Evolutionary conservation across 306 rosid species (phyloP).

Genomic region (Vigna angularis): DNA sequence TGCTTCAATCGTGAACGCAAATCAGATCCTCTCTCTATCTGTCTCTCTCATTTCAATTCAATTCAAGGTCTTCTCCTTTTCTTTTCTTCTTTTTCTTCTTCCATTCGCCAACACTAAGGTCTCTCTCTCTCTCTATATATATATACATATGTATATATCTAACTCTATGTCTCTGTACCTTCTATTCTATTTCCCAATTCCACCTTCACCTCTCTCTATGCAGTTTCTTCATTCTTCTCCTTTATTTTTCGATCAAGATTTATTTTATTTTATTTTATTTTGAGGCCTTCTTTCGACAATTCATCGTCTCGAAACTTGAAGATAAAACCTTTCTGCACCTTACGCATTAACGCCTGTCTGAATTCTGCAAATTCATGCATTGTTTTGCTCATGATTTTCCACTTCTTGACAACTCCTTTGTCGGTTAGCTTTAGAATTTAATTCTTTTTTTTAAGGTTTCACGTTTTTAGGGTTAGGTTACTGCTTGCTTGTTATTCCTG

Average conservation of each 20-base stretch:
- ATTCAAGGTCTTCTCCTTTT: neutral
- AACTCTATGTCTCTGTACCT: neutral
- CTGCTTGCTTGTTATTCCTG: neutral
- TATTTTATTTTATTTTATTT: neutral
- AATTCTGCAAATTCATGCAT: constrained; percentile 23
- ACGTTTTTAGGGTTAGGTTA: constrained; percentile 26
- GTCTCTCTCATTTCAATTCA: neutral
- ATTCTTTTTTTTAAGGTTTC: neutral
- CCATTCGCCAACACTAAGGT: neutral
- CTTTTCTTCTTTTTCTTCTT: neutral
- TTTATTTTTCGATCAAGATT: neutral
- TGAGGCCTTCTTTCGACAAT: neutral
- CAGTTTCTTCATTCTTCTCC: neutral
- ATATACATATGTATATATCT: neutral
- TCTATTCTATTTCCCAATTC: neutral
- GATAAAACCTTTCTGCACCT: neutral
- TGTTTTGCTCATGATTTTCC: neutral
- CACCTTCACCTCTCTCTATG: neutral
- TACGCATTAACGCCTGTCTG: neutral
- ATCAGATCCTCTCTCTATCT: constrained; percentile 11
- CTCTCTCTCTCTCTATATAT: neutral
- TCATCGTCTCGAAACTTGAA: neutral
- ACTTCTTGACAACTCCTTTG: neutral
- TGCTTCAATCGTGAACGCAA: constrained; percentile 9
- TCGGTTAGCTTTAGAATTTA: constrained; percentile 12